A percentile compares a stretch with the other conserved stretches of the same genome.
These are phyloP conservation scores for Ustilago trichophora DNA, from an alignment of 1,284 basidiomycete genomes.

Conservation along the genomic window DNA sequence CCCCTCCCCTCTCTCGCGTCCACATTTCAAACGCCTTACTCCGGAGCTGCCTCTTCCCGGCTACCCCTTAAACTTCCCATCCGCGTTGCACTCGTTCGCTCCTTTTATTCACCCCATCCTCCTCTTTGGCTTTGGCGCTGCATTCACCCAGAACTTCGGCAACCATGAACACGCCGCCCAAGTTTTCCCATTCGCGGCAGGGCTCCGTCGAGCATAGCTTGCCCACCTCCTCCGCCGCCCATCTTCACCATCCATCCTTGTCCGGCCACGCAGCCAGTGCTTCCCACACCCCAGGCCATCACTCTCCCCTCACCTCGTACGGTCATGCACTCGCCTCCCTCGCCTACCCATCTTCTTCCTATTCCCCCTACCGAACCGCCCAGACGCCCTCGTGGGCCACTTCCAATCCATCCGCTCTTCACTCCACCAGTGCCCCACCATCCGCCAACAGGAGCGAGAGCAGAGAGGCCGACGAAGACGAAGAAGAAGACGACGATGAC, in stretches of 20 bases:
- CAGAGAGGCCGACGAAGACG: slow-evolving; percentile 15
- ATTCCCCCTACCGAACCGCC: slow-evolving; percentile 25
- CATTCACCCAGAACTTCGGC: neutral
- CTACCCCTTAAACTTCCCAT: too few species aligned
- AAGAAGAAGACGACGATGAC: slow-evolving; percentile 32
- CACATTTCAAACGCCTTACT: too few species aligned
- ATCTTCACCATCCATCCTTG: slow-evolving; percentile 41
- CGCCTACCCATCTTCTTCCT: slow-evolving; percentile 40
- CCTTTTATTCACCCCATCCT: neutral
- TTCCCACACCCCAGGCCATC: slow-evolving; percentile 32
- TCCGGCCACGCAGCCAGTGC: slow-evolving; percentile 19
- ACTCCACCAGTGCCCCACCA: slow-evolving; percentile 15
- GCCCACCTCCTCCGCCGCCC: slow-evolving; percentile 24
- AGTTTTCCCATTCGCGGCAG: slow-evolving; percentile 49
- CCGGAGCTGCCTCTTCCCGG: too few species aligned
- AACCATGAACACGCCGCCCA: slow-evolving; percentile 47
- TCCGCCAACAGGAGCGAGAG: slow-evolving; percentile 33
- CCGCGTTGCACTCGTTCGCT: neutral
- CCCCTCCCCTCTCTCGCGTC: too few species aligned
- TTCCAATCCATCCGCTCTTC: slow-evolving; percentile 31
- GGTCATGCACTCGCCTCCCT: slow-evolving; percentile 46
- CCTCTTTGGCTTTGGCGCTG: neutral
- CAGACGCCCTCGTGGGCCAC: slow-evolving; percentile 30
- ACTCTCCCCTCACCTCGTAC: slow-evolving; percentile 38
- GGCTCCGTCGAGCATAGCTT: slow-evolving; percentile 40